A percentile compares a stretch with the other conserved stretches of the same genome.
Conservation (phyloP, 768 basidiomycete species). For the Phylloporus sp. region DNA sequence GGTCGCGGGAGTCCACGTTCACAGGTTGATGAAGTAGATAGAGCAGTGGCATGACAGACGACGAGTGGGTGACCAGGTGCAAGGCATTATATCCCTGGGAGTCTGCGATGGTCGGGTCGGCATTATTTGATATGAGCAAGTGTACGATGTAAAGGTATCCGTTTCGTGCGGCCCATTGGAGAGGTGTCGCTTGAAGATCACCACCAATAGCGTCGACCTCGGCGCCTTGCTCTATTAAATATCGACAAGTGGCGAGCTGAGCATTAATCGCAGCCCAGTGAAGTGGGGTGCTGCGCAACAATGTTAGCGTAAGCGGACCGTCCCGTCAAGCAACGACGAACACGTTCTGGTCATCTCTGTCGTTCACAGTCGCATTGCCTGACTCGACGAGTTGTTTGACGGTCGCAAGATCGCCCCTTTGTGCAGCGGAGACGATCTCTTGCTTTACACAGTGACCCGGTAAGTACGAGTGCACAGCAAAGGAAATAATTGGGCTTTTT, state of each 20-base stretch:
- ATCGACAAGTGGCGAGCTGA: conserved; percentile 82
- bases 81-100: conserved; percentile 95
- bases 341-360: conserved; percentile 86
- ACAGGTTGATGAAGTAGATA: conserved; percentile 92
- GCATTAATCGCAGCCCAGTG: conserved; percentile 99
- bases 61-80: conserved; percentile 93
- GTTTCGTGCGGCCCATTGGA: conserved; percentile 98
- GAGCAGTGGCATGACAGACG: conserved; percentile 89
- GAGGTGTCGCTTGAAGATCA: conserved; percentile 87
- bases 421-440: conserved; percentile 80
- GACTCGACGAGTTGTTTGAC: conserved; percentile 66
- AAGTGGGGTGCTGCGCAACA: conserved; percentile 56
- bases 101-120: conserved; percentile 89
- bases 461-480: neutral
- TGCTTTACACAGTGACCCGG: conserved; percentile 24
- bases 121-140: conserved; percentile 80
- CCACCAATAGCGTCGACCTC: conserved; percentile 94
- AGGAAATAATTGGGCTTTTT: neutral
- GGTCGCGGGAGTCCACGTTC: conserved; percentile 83
- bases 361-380: conserved; percentile 64
- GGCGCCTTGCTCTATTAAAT: conserved; percentile 86
- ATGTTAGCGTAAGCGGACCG: conserved; percentile 4
- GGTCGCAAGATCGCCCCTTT: conserved; percentile 72
- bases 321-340: conserved; percentile 15
- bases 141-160: conserved; percentile 96